Evolutionary conservation across 2,329 filamentous ascomycete species (phyloP), one percentile per base, ranked within the genome.

Genomic region (Alternaria arborescens): DNA sequence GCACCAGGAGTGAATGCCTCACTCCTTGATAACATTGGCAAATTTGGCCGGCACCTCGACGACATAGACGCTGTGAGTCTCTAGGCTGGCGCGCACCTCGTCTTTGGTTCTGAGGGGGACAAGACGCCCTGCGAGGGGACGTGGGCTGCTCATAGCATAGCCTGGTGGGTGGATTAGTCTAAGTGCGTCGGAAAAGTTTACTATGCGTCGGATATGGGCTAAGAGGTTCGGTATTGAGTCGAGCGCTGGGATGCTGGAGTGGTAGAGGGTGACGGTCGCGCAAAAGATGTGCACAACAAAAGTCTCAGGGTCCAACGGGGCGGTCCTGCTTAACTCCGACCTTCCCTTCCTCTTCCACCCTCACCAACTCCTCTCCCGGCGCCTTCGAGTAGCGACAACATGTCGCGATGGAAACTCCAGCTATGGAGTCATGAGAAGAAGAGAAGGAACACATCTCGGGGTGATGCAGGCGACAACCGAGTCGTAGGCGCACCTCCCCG

Each of bases 11-110:
- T 64, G 59, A 62, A 61, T 48, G 36, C 83, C 87, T 77, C 81
- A 93, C 91, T 85, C 88, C 73, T 95, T 86, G 72, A 93, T 85
- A 66, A 86, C 84, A 77, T 91, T 92, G 67, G 91, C 90, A 69
- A 85, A 84, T 78, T 89, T 91, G 65, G 88, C 87, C 47, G 91
- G 91, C 55, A 91, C 86, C 71, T 90, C 85, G 51, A 92, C 89
- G 64, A 92, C 87, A 76, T 90, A 91, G 55, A 89, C 89, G 60
- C 86, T 83, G 51, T 89, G 86, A 80, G 81, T 83, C 67, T 84
- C 82, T 36, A 81, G 78, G 53, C 78, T 79, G 58, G 82, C 81
- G 55, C 81, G 80, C 62, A 82, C 80, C 70, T 84, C 82, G 64
- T 83, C 82, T 66, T 82, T 83, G 52, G 82, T 84, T 71, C 80